These are phyloP conservation scores for Bruguiera parviflora DNA, from an alignment of 345 rosid genomes.

Conservation along the genomic window DNA sequence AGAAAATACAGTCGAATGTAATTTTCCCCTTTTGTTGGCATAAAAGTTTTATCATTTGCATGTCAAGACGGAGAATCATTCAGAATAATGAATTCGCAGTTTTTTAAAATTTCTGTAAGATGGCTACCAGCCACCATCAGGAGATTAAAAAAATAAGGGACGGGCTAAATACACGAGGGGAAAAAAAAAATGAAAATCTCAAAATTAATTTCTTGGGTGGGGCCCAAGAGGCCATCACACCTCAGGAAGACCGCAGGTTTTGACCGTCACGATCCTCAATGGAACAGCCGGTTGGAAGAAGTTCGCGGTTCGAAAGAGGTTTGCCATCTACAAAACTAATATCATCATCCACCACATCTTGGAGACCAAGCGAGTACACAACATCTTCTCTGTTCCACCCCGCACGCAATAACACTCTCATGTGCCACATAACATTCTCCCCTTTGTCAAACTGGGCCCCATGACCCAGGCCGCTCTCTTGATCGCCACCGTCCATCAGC, in stretches of 20 bases:
- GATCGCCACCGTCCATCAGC: constrained; percentile 44
- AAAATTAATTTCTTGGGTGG: not conserved
- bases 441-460: constrained; percentile 2
- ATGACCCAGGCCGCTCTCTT: not conserved
- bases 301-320: not conserved
- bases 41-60: too few relatives aligned
- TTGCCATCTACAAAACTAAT: not conserved
- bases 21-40: too few relatives aligned
- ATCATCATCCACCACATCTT: constrained; percentile 9
- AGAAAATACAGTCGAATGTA: too few relatives aligned
- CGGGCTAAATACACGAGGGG: not conserved
- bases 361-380: constrained; percentile 47
- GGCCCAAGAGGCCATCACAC: constrained; percentile 2
- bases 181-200: not conserved
- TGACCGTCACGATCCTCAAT: constrained; percentile 11
- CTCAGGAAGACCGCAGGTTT: constrained; percentile 11
- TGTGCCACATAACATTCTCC: constrained; percentile 25
- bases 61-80: too few relatives aligned
- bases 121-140: too few relatives aligned
- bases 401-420: constrained; percentile 37
- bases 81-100: too few relatives aligned
- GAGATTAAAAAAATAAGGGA: too few relatives aligned
- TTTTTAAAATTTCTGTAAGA: too few relatives aligned
- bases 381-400: constrained; percentile 64
- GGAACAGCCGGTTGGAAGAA: not conserved